These are phyloP conservation scores for Corchorus olitorius DNA, from an alignment of 345 rosid species.

Conservation along the genomic window DNA sequence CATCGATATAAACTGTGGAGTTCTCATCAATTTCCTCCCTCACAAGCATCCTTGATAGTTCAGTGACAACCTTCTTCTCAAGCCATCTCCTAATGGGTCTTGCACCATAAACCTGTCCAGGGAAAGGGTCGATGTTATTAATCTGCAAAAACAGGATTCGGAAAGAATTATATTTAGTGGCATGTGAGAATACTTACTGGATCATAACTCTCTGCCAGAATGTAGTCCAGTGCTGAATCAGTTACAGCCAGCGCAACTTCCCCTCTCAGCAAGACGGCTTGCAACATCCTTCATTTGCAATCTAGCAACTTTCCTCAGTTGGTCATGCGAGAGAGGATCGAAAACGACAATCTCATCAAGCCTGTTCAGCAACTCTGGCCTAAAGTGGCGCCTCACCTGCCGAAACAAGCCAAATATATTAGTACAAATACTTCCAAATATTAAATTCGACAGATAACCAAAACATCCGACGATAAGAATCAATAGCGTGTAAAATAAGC, in stretches of 20 bases:
- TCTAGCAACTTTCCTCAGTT: constrained; percentile 75
- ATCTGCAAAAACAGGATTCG: rapidly evolving
- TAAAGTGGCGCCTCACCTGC: constrained; percentile 77
- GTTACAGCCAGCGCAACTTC: constrained; percentile 81
- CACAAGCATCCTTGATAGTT: constrained; percentile 78
- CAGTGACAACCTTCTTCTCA: constrained; percentile 88
- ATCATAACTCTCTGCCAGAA: constrained; percentile 75
- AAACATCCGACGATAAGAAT: not conserved
- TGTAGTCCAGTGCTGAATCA: constrained; percentile 71
- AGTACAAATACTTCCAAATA: not conserved
- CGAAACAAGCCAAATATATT: not conserved
- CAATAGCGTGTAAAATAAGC: not conserved
- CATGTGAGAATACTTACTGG: constrained; percentile 55
- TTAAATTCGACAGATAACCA: not conserved
- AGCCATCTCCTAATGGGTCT: constrained; percentile 96
- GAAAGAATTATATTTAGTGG: not conserved
- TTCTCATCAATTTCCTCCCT: constrained; percentile 88
- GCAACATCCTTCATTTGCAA: constrained; percentile 90
- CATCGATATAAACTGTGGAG: constrained; percentile 79
- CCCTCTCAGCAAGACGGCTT: constrained; percentile 75
- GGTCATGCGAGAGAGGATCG: constrained; percentile 91
- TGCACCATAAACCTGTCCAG: constrained; percentile 79
- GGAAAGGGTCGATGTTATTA: not conserved
- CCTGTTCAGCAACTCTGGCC: constrained; percentile 86
- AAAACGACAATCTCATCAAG: constrained; percentile 87